Evolutionary conservation across 139 green algal genomes (phyloP), one percentile per base, ranked within the genome.

Genomic region (Chlorella sp.): DNA sequence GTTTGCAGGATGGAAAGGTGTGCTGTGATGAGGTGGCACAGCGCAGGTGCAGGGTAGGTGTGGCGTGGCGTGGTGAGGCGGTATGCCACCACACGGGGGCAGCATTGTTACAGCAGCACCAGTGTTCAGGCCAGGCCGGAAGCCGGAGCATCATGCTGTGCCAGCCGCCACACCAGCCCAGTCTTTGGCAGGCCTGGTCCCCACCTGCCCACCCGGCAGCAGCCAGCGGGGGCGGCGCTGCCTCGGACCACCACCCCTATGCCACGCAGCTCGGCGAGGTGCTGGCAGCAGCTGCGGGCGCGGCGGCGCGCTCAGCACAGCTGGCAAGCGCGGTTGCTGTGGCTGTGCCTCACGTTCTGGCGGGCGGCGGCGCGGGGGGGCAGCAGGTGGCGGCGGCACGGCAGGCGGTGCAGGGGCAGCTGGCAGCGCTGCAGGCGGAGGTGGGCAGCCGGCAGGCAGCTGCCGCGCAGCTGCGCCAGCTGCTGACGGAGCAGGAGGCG

Each of bases 401-500:
- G 53, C 21, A n/a, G 15, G 34, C 71, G 30, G 75, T 86, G 73
- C 69, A 91, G 66, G 75, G 86, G 0, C 36, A 79, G 40, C 66
- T 39, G 14, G 57, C 15, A 21, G 80, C 85, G 53, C 68, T 88
- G 68, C 83, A 84, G 37, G 37, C 34, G 12, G 84, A 90, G 84
- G 37, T 61, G 32, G 42, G 12, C 0, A 37, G 22, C 0, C 76
- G 89, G n/a, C 76, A 89, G 71, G 26, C 32, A 11, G 88, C 69
- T 0, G 73, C 73, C 2, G 71, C 40, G 2, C 36, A 78, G 48
- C 71, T 91, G 83, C 82, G 75, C 18, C 22, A 28, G 39, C 36
- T 89, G 81, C 73, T 89, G 73, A 24, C n/a, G 24, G 48, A 89
- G 82, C 82, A 77, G 71, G 82, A 77, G 73, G 68, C 28, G 32